Conservation (phyloP, 164 flowering plant species). For the Euptelea pleiosperma region DNA sequence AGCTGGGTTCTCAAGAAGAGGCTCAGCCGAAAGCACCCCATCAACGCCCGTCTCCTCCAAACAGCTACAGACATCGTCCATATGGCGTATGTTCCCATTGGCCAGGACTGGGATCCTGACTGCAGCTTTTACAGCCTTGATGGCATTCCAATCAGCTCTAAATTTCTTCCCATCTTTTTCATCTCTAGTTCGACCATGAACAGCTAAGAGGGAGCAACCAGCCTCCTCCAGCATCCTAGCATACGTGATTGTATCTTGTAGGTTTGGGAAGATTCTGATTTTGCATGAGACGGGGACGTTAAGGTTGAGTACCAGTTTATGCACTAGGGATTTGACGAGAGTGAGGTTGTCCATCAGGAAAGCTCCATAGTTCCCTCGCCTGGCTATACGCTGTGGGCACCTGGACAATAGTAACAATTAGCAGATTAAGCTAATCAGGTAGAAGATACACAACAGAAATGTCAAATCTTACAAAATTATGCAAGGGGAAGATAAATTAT, state of each 20-base stretch:
- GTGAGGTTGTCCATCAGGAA: slow-evolving; percentile 95
- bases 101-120: slow-evolving; percentile 91
- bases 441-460: neutral
- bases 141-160: slow-evolving; percentile 80
- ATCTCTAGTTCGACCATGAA: slow-evolving; percentile 92
- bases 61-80: slow-evolving; percentile 69
- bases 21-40: slow-evolving; percentile 94
- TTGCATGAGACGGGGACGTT: slow-evolving; percentile 94
- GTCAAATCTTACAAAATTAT: neutral
- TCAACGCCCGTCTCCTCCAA: slow-evolving; percentile 78
- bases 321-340: slow-evolving; percentile 70
- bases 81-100: slow-evolving; percentile 84
- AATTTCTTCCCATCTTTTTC: slow-evolving; percentile 83
- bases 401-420: slow-evolving; percentile 29
- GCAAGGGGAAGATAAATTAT: neutral
- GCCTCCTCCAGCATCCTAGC: slow-evolving; percentile 98
- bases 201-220: slow-evolving; percentile 92
- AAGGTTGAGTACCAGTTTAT: slow-evolving; percentile 65
- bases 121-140: slow-evolving; percentile 68
- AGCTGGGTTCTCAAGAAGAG: slow-evolving; percentile 96
- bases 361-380: slow-evolving; percentile 91
- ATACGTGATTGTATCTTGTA: slow-evolving; percentile 75
- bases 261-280: slow-evolving; percentile 74
- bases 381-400: slow-evolving; percentile 97
- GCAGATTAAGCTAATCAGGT: neutral